Conservation (phyloP, 441 rosid species). For the Codiaeum variegatum region DNA sequence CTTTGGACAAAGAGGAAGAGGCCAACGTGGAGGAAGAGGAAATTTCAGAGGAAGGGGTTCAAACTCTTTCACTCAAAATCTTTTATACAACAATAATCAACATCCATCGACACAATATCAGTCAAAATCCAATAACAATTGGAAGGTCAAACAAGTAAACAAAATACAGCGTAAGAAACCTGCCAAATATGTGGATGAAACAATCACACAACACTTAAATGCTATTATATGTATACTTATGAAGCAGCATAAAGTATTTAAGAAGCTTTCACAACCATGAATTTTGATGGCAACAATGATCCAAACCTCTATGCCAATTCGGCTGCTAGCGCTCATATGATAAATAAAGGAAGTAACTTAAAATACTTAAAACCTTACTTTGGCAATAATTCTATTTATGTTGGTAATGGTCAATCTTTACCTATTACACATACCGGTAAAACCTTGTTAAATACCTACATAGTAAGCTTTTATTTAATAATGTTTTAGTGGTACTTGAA, state of each 20-base stretch:
- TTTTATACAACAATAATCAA: no score
- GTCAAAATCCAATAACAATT: slow-evolving; percentile 1
- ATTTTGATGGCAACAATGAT: neutral
- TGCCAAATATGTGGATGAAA: neutral
- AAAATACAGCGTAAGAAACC: neutral
- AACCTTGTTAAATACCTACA: neutral
- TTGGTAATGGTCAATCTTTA: neutral
- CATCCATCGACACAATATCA: no score
- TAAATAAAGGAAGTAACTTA: no score
- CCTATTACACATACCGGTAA: neutral
- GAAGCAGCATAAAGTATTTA: no score
- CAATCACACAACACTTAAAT: neutral
- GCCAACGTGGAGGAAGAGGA: no score
- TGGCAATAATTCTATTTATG: no score
- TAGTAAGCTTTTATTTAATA: neutral
- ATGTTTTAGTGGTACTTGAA: neutral
- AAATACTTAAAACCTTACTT: no score
- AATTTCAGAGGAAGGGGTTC: slow-evolving; percentile 1
- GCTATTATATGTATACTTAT: neutral
- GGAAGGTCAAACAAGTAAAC: slow-evolving; percentile 4
- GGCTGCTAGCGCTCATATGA: neutral
- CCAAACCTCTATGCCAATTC: neutral
- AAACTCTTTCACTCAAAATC: no score
- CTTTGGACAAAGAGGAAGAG: slow-evolving; percentile 10
- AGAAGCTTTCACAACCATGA: neutral